Conservation (phyloP, 495 filamentous ascomycete species). For the Penicillium arizonense region DNA sequence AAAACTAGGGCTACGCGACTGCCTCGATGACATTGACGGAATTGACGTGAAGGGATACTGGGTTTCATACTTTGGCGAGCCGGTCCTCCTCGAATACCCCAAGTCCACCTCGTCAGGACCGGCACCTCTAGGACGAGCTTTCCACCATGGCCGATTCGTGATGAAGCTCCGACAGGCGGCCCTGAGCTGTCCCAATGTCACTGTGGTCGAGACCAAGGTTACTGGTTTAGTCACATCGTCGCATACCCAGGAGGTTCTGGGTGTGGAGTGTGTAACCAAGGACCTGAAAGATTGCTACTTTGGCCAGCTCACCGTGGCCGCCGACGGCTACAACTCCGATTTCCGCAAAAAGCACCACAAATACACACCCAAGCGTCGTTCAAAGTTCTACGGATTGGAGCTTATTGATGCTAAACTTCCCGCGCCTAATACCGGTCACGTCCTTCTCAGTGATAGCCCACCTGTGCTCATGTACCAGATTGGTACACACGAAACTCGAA, state of each 20-base stretch:
- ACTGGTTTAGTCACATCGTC: conserved; percentile 58
- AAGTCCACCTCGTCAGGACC: conserved; percentile 28
- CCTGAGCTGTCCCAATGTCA: conserved; percentile 64
- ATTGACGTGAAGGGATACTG: conserved; percentile 81
- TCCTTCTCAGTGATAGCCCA: conserved; percentile 71
- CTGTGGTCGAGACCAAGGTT: conserved; percentile 70
- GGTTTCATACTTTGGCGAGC: conserved; percentile 75
- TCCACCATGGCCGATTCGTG: conserved; percentile 86
- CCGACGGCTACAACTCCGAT: conserved; percentile 91
- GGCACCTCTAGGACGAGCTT: conserved; percentile 63
- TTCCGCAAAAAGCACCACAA: conserved; percentile 80
- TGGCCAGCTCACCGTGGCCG: conserved; percentile 79
- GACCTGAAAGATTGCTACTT: conserved; percentile 72
- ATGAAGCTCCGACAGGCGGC: conserved; percentile 70
- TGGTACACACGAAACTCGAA: conserved; percentile 88
- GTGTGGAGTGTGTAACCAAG: conserved; percentile 67
- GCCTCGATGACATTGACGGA: conserved; percentile 87
- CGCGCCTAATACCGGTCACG: conserved; percentile 72
- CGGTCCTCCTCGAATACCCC: conserved; percentile 77
- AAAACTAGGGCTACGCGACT: conserved; percentile 74
- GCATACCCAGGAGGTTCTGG: conserved; percentile 63
- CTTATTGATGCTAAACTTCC: conserved; percentile 83
- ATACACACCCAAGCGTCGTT: conserved; percentile 65
- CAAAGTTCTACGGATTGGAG: conserved; percentile 90
- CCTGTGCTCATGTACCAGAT: conserved; percentile 97